A percentile compares a stretch with the other conserved stretches of the same genome.
Conservation (phyloP, 2,329 filamentous ascomycete genomes). For the Pseudogymnoascus sp. region DNA sequence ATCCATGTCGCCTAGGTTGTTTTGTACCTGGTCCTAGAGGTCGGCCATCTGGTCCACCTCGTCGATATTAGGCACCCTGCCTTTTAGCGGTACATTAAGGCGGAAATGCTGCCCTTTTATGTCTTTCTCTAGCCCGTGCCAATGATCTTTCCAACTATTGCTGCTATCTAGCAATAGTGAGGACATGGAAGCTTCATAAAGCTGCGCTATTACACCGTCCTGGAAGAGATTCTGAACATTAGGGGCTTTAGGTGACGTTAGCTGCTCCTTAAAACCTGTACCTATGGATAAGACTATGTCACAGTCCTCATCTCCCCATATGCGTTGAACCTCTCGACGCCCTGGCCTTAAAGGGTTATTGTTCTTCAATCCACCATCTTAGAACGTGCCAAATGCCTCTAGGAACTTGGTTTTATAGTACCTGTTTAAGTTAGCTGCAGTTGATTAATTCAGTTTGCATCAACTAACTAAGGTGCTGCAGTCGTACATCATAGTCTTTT, state of each 20-base stretch:
- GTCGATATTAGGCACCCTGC: constrained; percentile 16
- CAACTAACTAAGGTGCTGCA: constrained; percentile 17
- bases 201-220: constrained; percentile 13
- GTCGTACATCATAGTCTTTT: constrained; percentile 17
- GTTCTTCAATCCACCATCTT: constrained; percentile 19
- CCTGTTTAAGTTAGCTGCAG: too few species aligned
- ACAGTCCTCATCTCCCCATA: constrained; percentile 15
- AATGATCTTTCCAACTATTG: constrained; percentile 18
- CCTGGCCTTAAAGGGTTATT: constrained; percentile 17
- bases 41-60: constrained; percentile 16
- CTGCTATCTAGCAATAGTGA: constrained; percentile 19
- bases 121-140: constrained; percentile 17
- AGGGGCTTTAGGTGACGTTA: constrained; percentile 13
- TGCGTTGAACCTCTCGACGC: constrained; percentile 13
- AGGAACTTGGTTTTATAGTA: too few species aligned
- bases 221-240: constrained; percentile 17
- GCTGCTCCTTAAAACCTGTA: constrained; percentile 16
- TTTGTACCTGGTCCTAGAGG: constrained; percentile 14
- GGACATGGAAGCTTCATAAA: constrained; percentile 20
- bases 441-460: background rate
- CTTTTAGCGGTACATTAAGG: constrained; percentile 17
- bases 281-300: constrained; percentile 18
- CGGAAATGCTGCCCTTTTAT: constrained; percentile 17
- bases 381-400: background rate
- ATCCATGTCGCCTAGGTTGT: constrained; percentile 14